Evolutionary conservation across 306 rosid species (phyloP).

Genomic region (Macrotyloma uniflorum): DNA sequence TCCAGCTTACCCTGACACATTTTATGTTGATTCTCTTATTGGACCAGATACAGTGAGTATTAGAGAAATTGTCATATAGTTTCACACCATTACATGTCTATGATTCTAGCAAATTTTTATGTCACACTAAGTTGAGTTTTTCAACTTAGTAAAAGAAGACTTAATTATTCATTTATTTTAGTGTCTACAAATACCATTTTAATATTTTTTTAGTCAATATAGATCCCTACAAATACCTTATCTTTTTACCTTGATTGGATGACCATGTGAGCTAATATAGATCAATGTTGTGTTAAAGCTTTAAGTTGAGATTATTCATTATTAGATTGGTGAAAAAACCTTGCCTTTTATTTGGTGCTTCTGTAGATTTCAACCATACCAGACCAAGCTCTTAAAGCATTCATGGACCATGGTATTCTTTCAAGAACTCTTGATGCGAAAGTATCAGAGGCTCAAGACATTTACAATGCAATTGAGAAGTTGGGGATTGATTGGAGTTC

Average conservation of each 20-base stretch:
- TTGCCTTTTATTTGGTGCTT: slow-evolving; percentile 9
- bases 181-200: no score
- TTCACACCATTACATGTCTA: no score
- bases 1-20: slow-evolving; percentile 39
- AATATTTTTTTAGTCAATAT: no score
- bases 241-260: no score
- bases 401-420: slow-evolving; percentile 76
- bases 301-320: slow-evolving; percentile 19
- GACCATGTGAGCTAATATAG: no score
- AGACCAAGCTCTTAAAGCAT: slow-evolving; percentile 81
- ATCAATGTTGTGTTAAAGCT: no score
- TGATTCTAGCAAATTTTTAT: no score
- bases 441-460: slow-evolving; percentile 67
- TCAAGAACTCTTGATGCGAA: slow-evolving; percentile 80
- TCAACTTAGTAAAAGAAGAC: no score
- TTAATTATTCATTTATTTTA: no score
- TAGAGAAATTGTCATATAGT: background rate
- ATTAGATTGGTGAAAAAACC: slow-evolving; percentile 15
- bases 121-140: no score
- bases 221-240: no score
- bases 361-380: slow-evolving; percentile 85
- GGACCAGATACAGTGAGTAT: slow-evolving; percentile 77
- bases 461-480: slow-evolving; percentile 81
- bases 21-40: slow-evolving; percentile 50
- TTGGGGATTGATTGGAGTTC: slow-evolving; percentile 80